Conservation (phyloP, 2,329 filamentous ascomycete genomes). For the Clonostachys rosea region DNA sequence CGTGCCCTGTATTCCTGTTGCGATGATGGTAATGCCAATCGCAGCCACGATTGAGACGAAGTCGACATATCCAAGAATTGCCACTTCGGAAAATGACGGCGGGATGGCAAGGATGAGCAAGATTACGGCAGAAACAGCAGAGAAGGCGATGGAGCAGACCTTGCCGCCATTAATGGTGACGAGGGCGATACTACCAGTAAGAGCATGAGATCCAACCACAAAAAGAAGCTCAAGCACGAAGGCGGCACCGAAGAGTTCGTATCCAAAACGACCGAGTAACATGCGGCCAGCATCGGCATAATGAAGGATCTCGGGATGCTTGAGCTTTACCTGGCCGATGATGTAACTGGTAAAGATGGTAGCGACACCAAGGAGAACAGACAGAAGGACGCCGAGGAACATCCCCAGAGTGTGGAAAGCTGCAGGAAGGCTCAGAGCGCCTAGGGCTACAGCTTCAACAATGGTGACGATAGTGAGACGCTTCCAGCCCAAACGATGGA, state of each 20-base stretch:
- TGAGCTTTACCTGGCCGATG: constrained; percentile 42
- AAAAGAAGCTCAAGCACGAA: constrained; percentile 64
- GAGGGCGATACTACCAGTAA: constrained; percentile 67
- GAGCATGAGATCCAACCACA: constrained; percentile 66
- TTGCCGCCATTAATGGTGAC: constrained; percentile 57
- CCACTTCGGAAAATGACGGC: constrained; percentile 42
- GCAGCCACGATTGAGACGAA: constrained; percentile 61
- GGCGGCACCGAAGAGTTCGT: constrained; percentile 57
- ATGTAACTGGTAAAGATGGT: constrained; percentile 43
- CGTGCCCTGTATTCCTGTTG: constrained; percentile 44
- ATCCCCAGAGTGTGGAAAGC: constrained; percentile 51
- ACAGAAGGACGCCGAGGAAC: constrained; percentile 39
- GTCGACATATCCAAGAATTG: constrained; percentile 44
- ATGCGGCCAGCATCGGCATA: constrained; percentile 66
- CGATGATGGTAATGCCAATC: constrained; percentile 63
- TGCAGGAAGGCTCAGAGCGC: constrained; percentile 42
- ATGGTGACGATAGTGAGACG: constrained; percentile 50
- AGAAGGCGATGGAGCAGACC: constrained; percentile 38
- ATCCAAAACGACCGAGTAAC: constrained; percentile 54
- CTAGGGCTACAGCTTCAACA: constrained; percentile 52
- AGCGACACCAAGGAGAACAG: constrained; percentile 34
- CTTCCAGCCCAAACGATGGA: constrained; percentile 52
- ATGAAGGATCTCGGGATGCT: constrained; percentile 52
- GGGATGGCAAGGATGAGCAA: constrained; percentile 39
- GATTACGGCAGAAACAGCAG: constrained; percentile 38